Percentiles rank a stretch among this genome's conserved stretches.
phyloP scores from a whole-genome alignment of 306 rosid genomes.

The Prunus armeniaca region DNA sequence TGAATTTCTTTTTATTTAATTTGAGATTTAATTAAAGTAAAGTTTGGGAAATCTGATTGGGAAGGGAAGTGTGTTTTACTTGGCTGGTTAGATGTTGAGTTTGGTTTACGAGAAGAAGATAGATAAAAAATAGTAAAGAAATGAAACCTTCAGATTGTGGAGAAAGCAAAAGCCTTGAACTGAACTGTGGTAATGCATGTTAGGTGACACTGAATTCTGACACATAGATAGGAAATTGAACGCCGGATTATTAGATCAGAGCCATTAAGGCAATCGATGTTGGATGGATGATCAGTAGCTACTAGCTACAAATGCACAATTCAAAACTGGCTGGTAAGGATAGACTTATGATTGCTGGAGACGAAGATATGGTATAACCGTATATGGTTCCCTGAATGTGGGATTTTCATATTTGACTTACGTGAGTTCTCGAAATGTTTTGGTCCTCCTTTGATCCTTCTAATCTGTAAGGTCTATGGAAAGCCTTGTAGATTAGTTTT shows the following conservation, averaged over 20 bases:
- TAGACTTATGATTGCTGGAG: neutral
- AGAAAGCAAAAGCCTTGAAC: neutral
- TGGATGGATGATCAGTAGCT: neutral
- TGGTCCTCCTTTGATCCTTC: neutral
- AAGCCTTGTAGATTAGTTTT: neutral
- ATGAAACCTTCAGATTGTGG: neutral
- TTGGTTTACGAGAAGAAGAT: neutral
- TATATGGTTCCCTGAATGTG: neutral
- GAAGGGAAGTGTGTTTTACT: neutral
- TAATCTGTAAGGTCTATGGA: neutral
- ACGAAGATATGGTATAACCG: neutral
- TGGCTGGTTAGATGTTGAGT: neutral
- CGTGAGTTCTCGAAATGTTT: neutral
- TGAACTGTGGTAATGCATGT: neutral
- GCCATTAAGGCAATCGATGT: neutral
- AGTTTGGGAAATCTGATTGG: neutral
- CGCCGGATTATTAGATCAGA: neutral
- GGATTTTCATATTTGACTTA: neutral
- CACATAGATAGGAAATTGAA: neutral
- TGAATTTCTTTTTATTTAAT: neutral
- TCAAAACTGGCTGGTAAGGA: neutral
- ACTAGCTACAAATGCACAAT: neutral
- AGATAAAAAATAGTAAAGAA: neutral
- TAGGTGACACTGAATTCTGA: neutral
- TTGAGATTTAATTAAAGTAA: neutral